These are phyloP conservation scores for Pichia sp. DNA, from an alignment of 1,139 yeast species.

Conservation along the genomic window DNA sequence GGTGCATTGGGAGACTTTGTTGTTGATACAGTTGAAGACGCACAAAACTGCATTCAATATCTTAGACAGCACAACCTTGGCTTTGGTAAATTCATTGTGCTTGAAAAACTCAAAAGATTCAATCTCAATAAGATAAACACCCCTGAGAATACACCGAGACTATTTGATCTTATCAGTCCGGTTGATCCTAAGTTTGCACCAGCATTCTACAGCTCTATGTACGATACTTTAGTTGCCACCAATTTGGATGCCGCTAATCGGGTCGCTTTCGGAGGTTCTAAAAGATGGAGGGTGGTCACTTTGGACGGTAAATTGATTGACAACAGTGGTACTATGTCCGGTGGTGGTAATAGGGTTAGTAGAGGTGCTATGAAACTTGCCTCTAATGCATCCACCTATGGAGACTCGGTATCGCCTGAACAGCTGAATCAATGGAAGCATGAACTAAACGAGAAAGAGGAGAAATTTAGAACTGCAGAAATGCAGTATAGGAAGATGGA, in stretches of 20 bases:
- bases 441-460: constrained; percentile 51
- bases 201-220: constrained; percentile 83
- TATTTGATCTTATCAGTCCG: constrained; percentile 76
- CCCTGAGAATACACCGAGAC: constrained; percentile 70
- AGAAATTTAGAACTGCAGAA: constrained; percentile 44
- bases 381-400: constrained; percentile 25
- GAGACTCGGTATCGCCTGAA: constrained; percentile 39
- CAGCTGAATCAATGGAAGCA: constrained; percentile 52
- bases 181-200: constrained; percentile 64
- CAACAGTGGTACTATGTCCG: constrained; percentile 95
- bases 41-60: constrained; percentile 85
- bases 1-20: constrained; percentile 90
- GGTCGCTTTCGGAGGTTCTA: constrained; percentile 84
- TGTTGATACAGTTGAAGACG: constrained; percentile 89
- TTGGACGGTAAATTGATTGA: constrained; percentile 89
- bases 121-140: constrained; percentile 57
- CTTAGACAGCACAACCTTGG: constrained; percentile 82
- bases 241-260: constrained; percentile 74
- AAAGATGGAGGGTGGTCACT: constrained; percentile 75
- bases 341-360: constrained; percentile 75
- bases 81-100: constrained; percentile 78
- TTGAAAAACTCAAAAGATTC: constrained; percentile 65
- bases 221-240: constrained; percentile 81
- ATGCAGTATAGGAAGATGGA: constrained; percentile 55
- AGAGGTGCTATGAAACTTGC: constrained; percentile 58